phyloP scores from a whole-genome alignment of 1,139 yeast species.

The Scheffersomyces quercinus region DNA sequence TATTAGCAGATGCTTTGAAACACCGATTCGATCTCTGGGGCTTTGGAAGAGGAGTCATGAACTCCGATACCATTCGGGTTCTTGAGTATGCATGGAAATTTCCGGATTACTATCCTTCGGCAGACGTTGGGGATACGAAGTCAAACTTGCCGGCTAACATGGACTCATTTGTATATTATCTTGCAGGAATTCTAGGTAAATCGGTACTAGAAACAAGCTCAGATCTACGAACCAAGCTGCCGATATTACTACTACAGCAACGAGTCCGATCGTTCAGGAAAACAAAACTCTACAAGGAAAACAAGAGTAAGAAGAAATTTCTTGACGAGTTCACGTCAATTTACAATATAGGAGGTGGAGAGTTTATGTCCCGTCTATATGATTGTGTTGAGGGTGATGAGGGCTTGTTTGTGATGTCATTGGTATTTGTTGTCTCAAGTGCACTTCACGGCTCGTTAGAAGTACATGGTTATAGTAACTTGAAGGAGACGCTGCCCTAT shows the following conservation, averaged over 20 bases:
- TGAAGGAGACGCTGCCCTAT: no score
- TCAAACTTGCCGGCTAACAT: no score
- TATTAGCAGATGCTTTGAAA: no score
- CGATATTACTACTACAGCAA: constrained; percentile 3
- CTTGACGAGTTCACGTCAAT: constrained; percentile 1
- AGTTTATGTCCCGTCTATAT: constrained; percentile 5
- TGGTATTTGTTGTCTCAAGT: background rate
- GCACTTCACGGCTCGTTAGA: no score
- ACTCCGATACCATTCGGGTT: no score
- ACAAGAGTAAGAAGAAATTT: constrained; percentile 1
- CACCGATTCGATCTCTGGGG: no score
- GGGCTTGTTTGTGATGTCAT: constrained; percentile 5
- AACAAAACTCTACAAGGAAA: background rate
- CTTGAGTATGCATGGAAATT: no score
- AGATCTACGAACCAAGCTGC: background rate
- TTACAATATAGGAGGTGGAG: constrained; percentile 1
- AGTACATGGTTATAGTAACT: no score
- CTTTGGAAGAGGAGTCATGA: no score
- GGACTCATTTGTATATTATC: constrained; percentile 2
- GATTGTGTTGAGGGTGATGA: constrained; percentile 11
- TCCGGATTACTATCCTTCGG: no score
- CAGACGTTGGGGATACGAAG: no score
- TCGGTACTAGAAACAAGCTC: constrained; percentile 1
- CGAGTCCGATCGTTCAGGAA: no score
- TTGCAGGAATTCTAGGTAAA: constrained; percentile 7